A percentile compares a stretch with the other conserved stretches of the same genome.
phyloP scores from a whole-genome alignment of 495 filamentous ascomycete species.

The Aspergillus carlsbadensis region DNA sequence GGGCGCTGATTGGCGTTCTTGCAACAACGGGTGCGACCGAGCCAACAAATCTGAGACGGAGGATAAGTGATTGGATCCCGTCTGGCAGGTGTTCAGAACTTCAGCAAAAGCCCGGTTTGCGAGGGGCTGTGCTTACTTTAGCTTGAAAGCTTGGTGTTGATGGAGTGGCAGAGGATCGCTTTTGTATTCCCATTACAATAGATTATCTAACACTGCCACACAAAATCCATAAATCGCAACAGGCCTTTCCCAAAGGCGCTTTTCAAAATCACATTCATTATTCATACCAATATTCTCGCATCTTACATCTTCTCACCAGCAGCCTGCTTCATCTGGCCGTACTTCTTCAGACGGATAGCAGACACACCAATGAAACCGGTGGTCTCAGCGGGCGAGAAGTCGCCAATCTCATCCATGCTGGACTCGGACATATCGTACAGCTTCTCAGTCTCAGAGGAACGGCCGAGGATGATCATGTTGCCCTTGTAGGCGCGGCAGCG shows the following conservation, averaged over 20 bases:
- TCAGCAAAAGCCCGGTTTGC: neutral
- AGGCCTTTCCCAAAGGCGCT: constrained; percentile 6
- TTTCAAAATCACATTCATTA: constrained; percentile 13
- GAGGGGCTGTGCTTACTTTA: neutral
- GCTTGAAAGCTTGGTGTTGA: neutral
- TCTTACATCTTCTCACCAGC: constrained; percentile 16
- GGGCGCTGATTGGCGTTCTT: neutral
- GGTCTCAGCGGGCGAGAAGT: constrained; percentile 73
- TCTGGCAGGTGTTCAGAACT: too few species aligned
- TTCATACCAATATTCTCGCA: neutral
- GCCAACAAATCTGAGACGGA: neutral
- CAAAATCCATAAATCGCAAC: constrained; percentile 7
- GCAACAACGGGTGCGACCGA: neutral
- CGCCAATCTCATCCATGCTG: constrained; percentile 84
- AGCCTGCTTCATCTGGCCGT: constrained; percentile 47
- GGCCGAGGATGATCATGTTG: constrained; percentile 67
- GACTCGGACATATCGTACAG: constrained; percentile 79
- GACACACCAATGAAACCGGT: constrained; percentile 79
- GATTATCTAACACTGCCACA: constrained; percentile 9
- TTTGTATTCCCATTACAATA: constrained; percentile 16
- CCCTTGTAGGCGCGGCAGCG: constrained; percentile 77
- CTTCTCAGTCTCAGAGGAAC: constrained; percentile 75
- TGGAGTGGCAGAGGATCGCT: neutral
- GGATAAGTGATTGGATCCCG: neutral
- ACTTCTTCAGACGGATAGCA: constrained; percentile 89